phyloP scores from a whole-genome alignment of 305 asterid genomes.

The Rubia peregrina region DNA sequence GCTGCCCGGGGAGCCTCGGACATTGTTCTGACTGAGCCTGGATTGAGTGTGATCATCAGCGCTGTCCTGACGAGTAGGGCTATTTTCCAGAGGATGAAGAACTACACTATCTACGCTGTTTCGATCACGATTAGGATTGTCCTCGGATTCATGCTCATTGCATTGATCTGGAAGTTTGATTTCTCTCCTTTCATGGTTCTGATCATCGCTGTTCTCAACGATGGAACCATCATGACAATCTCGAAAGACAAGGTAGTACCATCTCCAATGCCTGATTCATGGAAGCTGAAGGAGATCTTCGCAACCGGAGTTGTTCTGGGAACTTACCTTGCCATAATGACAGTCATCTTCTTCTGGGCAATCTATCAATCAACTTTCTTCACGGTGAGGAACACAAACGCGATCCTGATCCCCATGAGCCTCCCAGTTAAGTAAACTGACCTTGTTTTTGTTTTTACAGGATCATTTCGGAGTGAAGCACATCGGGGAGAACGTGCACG shows the following conservation, averaged over 20 bases:
- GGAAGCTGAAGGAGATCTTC: slow-evolving; percentile 67
- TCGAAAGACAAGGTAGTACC: slow-evolving; percentile 76
- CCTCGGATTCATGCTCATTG: slow-evolving; percentile 70
- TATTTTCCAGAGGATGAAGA: slow-evolving; percentile 74
- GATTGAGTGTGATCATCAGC: slow-evolving; percentile 63
- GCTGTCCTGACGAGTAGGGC: slow-evolving; percentile 73
- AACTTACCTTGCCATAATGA: slow-evolving; percentile 64
- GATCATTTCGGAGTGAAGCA: slow-evolving; percentile 33
- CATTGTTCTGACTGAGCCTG: slow-evolving; percentile 61
- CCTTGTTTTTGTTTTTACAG: slow-evolving; percentile 17
- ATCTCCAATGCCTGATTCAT: slow-evolving; percentile 66
- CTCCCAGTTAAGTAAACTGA: no score
- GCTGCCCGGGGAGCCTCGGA: slow-evolving; percentile 73
- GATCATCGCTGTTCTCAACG: slow-evolving; percentile 63
- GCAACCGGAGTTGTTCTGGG: slow-evolving; percentile 68
- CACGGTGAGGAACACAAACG: slow-evolving; percentile 26
- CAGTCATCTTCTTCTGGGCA: slow-evolving; percentile 58
- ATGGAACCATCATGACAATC: slow-evolving; percentile 79
- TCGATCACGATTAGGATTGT: slow-evolving; percentile 73
- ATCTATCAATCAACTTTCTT: slow-evolving; percentile 51
- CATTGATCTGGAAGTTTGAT: slow-evolving; percentile 64
- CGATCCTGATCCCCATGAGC: no score
- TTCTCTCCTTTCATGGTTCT: slow-evolving; percentile 83
- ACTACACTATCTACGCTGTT: slow-evolving; percentile 70
- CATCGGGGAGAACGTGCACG: slow-evolving; percentile 21